A percentile compares a stretch with the other conserved stretches of the same genome.
Evolutionary conservation across 805 yeast genomes (phyloP).

Genomic region (Myxozyma neglecta): DNA sequence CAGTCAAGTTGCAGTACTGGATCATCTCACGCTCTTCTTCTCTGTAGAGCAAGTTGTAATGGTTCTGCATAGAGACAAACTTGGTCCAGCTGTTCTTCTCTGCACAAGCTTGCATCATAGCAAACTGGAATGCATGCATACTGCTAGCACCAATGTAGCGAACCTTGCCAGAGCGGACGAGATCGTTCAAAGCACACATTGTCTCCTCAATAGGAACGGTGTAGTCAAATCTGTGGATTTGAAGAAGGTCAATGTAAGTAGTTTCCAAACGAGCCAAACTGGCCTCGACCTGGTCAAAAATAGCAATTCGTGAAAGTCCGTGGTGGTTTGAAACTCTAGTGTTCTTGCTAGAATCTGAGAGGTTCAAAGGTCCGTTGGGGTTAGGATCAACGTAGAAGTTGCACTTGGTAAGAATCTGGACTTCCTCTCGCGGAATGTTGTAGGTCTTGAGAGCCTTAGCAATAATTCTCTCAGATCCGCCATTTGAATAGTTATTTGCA

Average conservation of each 20-base stretch:
- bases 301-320: slow-evolving; percentile 49
- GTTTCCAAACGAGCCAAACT: slow-evolving; percentile 49
- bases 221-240: slow-evolving; percentile 56
- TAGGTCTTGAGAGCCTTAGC: slow-evolving; percentile 51
- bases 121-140: slow-evolving; percentile 56
- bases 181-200: slow-evolving; percentile 56
- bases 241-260: slow-evolving; percentile 54
- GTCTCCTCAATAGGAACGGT: slow-evolving; percentile 49
- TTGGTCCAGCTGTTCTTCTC: slow-evolving; percentile 57
- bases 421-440: slow-evolving; percentile 52
- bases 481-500: slow-evolving; percentile 47
- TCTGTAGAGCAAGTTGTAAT: slow-evolving; percentile 54
- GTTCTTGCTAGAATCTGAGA: background rate
- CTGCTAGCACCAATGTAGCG: slow-evolving; percentile 67
- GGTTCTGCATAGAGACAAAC: slow-evolving; percentile 57
- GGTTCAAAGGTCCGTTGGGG: background rate
- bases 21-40: slow-evolving; percentile 66
- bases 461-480: slow-evolving; percentile 45
- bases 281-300: slow-evolving; percentile 47
- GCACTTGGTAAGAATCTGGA: slow-evolving; percentile 55
- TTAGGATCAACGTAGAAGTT: background rate
- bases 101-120: slow-evolving; percentile 42
- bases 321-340: slow-evolving; percentile 38
- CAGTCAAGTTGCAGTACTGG: slow-evolving; percentile 52
- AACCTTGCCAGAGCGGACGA: slow-evolving; percentile 48